Percentiles rank a stretch among this genome's conserved stretches.
phyloP scores from a whole-genome alignment of 768 basidiomycete genomes.

The Tulasnella sp. region DNA sequence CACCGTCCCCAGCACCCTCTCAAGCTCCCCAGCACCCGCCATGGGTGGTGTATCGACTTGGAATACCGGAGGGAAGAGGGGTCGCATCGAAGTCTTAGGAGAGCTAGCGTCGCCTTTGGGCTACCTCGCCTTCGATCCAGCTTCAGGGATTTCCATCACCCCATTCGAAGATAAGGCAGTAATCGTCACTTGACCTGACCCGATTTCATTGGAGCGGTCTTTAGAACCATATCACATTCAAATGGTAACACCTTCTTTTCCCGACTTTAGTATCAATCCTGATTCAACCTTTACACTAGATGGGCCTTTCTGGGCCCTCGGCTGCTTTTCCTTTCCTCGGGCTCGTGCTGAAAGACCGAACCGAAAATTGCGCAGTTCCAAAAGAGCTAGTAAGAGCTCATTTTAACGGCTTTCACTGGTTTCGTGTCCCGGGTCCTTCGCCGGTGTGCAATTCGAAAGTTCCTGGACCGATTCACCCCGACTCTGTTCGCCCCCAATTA shows the following conservation, averaged over 20 bases:
- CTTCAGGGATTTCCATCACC: background rate
- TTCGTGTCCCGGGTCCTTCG: no score
- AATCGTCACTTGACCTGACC: background rate
- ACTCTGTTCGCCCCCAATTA: no score
- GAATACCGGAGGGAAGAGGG: no score
- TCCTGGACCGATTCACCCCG: no score
- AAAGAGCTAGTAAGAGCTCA: no score
- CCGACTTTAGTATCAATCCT: background rate
- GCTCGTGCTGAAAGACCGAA: no score
- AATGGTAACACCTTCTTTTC: background rate
- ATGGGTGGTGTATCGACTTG: no score
- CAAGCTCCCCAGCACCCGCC: no score
- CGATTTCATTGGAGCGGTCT: background rate
- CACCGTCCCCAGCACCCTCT: no score
- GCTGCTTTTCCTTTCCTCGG: background rate
- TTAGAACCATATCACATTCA: background rate
- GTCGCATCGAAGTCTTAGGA: background rate
- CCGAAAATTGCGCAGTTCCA: no score
- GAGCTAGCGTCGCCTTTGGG: background rate
- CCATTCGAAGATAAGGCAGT: background rate
- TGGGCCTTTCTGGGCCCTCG: background rate
- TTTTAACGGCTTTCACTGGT: no score
- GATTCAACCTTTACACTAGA: background rate
- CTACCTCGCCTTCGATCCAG: background rate
- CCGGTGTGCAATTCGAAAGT: no score